Evolutionary conservation across 371 early-diverging fungal genomes (phyloP).

Genomic region (Basidiobolus meristosporus): DNA sequence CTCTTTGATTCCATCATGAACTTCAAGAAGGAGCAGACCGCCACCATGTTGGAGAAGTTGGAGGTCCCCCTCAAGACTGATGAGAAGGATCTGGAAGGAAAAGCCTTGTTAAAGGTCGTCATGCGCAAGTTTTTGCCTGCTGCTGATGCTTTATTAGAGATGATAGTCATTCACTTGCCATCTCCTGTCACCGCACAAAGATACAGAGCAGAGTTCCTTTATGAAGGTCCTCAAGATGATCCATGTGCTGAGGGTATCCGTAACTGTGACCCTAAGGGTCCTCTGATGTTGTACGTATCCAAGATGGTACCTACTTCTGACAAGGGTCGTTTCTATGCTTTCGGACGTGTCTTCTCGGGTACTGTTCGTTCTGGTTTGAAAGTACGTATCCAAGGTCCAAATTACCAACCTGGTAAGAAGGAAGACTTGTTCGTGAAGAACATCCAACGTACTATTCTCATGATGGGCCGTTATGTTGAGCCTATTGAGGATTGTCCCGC

Average conservation of each 20-base stretch:
- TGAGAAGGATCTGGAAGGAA: constrained; percentile 84
- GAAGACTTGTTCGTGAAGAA: constrained; percentile 89
- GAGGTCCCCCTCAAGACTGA: constrained; percentile 68
- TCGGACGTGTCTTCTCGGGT: constrained; percentile 99
- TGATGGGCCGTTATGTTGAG: constrained; percentile 99
- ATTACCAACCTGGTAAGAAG: constrained; percentile 89
- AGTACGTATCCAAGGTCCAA: constrained; percentile 99
- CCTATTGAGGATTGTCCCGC: constrained; percentile 99
- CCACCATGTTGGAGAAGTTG: constrained; percentile 76
- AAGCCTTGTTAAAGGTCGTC: constrained; percentile 89
- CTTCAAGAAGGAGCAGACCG: constrained; percentile 82
- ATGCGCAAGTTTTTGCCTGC: constrained; percentile 99
- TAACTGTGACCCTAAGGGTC: constrained; percentile 85
- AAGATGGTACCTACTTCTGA: constrained; percentile 99
- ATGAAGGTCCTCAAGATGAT: constrained; percentile 98
- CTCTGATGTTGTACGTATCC: constrained; percentile 98
- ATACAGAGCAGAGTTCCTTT: constrained; percentile 88
- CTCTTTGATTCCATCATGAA: constrained; percentile 93
- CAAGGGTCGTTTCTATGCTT: constrained; percentile 99
- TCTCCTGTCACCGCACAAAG: constrained; percentile 89
- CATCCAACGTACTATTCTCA: constrained; percentile 96
- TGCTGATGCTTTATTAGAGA: constrained; percentile 96
- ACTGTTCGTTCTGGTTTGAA: constrained; percentile 95
- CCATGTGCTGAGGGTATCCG: constrained; percentile 83
- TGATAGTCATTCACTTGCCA: constrained; percentile 98